Conservation (phyloP, 345 rosid species). For the Punica granatum region DNA sequence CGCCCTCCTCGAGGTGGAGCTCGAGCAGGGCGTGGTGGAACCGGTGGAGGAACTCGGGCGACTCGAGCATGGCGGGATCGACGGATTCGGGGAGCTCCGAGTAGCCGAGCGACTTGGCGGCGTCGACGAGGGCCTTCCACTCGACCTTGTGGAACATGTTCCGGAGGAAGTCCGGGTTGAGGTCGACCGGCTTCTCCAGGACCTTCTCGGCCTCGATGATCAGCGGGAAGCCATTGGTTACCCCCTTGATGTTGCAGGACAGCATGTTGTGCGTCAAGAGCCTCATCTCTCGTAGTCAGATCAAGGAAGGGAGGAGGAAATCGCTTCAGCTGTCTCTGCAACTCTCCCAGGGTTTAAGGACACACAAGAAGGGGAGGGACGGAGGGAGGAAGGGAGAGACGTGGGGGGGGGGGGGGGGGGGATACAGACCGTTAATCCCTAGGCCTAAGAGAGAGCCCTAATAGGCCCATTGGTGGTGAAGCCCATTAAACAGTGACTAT, state of each 20-base stretch:
- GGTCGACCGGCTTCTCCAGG: slow-evolving; percentile 55
- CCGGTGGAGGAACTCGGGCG: slow-evolving; percentile 60
- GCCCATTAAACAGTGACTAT: not conserved
- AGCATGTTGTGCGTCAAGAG: slow-evolving; percentile 85
- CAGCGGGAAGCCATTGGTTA: slow-evolving; percentile 70
- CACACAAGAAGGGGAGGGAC: not conserved
- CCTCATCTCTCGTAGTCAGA: slow-evolving; percentile 48
- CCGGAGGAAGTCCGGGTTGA: slow-evolving; percentile 61
- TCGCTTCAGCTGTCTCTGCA: not conserved
- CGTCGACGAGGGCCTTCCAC: slow-evolving; percentile 71
- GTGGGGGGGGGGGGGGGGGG: no score
- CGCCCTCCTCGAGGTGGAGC: slow-evolving; percentile 86
- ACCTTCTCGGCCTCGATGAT: slow-evolving; percentile 56
- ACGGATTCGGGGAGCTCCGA: slow-evolving; percentile 57
- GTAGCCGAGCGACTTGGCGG: slow-evolving; percentile 61
- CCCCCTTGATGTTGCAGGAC: slow-evolving; percentile 86
- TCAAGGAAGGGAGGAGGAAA: not conserved
- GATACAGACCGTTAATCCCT: not conserved
- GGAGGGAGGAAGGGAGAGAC: not conserved
- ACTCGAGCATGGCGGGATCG: slow-evolving; percentile 40
- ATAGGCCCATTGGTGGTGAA: not conserved
- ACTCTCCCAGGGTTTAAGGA: not conserved
- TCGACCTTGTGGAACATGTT: slow-evolving; percentile 71
- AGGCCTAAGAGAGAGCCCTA: not conserved
- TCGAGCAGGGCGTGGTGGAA: slow-evolving; percentile 85